Evolutionary conservation across 2,329 filamentous ascomycete genomes (phyloP).

Genomic region (Ceratocystis lukuohia): DNA sequence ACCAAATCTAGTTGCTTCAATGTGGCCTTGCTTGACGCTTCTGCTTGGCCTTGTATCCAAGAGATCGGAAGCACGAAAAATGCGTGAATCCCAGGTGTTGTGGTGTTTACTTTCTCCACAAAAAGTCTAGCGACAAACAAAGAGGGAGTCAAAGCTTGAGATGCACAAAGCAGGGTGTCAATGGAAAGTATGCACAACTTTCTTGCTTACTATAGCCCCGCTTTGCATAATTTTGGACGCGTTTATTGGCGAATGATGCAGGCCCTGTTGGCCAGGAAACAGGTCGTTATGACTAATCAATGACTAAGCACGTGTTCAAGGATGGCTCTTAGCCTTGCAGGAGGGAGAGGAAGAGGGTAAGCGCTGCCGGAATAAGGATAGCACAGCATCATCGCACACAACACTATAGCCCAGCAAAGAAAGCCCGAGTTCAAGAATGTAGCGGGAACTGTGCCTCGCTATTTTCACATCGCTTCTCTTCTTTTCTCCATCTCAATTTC

Average conservation of each 20-base stretch:
- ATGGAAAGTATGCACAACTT: not conserved
- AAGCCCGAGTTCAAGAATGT: too few species aligned
- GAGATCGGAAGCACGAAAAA: not conserved
- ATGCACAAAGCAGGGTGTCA: not conserved
- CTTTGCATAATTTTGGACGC: slow-evolving; percentile 5
- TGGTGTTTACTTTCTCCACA: slow-evolving; percentile 10
- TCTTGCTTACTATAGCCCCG: not conserved
- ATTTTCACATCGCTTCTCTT: too few species aligned
- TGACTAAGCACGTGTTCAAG: not conserved
- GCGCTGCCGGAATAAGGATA: too few species aligned
- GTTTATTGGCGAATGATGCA: not conserved
- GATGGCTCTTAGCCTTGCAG: too few species aligned
- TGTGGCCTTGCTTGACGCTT: not conserved
- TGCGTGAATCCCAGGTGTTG: slow-evolving; percentile 1
- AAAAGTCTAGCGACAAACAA: slow-evolving; percentile 4
- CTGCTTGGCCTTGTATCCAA: not conserved
- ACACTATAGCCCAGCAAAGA: too few species aligned
- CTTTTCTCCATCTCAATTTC: too few species aligned
- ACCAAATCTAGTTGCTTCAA: not conserved
- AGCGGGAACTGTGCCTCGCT: too few species aligned
- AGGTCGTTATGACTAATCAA: not conserved
- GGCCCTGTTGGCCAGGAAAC: slow-evolving; percentile 5
- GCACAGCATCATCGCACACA: too few species aligned
- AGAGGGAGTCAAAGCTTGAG: not conserved
- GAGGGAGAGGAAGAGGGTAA: too few species aligned